Conservation (phyloP, 1,284 basidiomycete species). For the Stygiomarasmius scandens region DNA sequence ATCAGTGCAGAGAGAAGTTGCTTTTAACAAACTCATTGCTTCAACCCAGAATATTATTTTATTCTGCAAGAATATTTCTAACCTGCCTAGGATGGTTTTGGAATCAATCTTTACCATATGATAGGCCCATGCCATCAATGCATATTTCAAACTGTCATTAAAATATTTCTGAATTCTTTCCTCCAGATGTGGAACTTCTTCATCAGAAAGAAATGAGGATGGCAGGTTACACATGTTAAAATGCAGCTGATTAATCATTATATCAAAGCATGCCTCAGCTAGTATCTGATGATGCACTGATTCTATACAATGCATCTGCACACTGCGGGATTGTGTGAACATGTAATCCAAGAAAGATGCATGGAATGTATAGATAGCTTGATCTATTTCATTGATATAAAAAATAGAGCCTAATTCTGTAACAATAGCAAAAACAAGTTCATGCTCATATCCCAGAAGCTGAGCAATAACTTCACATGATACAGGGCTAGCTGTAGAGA, state of each 20-base stretch:
- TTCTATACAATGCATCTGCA: neutral
- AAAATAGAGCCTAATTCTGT: neutral
- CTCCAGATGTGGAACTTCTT: neutral
- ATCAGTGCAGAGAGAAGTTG: too few species aligned
- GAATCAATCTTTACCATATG: too few species aligned
- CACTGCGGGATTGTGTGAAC: neutral
- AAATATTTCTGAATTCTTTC: too few species aligned
- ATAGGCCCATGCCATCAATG: too few species aligned
- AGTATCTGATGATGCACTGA: neutral
- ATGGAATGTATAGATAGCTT: constrained; percentile 1
- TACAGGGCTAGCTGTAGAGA: neutral
- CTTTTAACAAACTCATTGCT: too few species aligned
- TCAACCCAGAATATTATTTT: too few species aligned
- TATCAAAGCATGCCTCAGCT: neutral
- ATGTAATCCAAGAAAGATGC: constrained; percentile 1
- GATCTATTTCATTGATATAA: neutral
- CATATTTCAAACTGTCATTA: too few species aligned
- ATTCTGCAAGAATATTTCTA: too few species aligned
- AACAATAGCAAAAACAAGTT: neutral
- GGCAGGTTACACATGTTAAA: neutral
- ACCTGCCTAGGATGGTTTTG: too few species aligned
- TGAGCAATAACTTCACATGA: neutral
- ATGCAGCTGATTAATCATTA: neutral
- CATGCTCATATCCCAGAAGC: neutral
- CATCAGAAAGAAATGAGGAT: neutral